These are phyloP conservation scores for Conoideocrella luteorostrata DNA, from an alignment of 2,329 filamentous ascomycete genomes.

Conservation along the genomic window DNA sequence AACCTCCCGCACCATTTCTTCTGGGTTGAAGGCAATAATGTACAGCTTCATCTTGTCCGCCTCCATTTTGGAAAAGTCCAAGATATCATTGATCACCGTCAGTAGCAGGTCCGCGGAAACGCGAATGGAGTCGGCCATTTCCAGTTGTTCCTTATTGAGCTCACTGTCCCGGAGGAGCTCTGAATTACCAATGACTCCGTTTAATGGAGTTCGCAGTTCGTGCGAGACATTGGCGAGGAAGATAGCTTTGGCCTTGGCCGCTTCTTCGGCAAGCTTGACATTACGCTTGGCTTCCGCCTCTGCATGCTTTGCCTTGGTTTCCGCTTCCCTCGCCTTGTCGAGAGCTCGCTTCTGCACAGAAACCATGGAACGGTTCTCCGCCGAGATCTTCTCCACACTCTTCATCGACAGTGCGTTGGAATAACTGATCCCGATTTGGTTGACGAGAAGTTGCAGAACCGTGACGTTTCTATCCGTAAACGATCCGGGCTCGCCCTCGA, in stretches of 20 bases:
- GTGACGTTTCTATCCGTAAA: constrained; percentile 70
- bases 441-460: constrained; percentile 64
- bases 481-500: constrained; percentile 67
- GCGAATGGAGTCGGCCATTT: constrained; percentile 82
- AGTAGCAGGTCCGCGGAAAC: constrained; percentile 80
- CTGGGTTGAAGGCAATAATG: constrained; percentile 60
- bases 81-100: constrained; percentile 91
- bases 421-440: constrained; percentile 70
- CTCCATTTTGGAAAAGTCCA: constrained; percentile 93
- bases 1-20: constrained; percentile 61
- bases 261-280: constrained; percentile 76
- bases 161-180: constrained; percentile 74
- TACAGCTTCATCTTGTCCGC: constrained; percentile 81
- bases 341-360: constrained; percentile 69
- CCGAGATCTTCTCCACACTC: constrained; percentile 69
- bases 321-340: constrained; percentile 63
- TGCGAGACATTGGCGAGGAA: constrained; percentile 77
- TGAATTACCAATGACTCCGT: constrained; percentile 83
- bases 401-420: constrained; percentile 63
- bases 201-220: constrained; percentile 74
- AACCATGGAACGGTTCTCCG: constrained; percentile 73
- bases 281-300: constrained; percentile 72
- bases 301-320: constrained; percentile 69
- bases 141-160: constrained; percentile 68
- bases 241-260: constrained; percentile 75